phyloP scores from a whole-genome alignment of 2,329 filamentous ascomycete species.

The Nigrospora oryzae region DNA sequence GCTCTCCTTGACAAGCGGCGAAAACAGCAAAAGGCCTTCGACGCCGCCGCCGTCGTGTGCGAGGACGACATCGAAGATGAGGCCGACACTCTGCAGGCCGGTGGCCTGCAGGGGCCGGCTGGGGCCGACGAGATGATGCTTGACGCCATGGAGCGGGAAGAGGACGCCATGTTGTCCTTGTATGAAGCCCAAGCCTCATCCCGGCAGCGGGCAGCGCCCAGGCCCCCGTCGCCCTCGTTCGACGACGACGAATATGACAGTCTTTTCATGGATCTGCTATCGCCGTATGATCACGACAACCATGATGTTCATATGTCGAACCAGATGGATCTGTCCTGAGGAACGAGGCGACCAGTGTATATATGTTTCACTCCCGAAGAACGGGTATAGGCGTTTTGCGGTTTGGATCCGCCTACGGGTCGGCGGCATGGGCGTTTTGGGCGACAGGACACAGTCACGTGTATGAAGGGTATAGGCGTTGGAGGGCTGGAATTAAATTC shows the following conservation, averaged over 20 bases:
- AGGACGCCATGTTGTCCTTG: conserved; percentile 47
- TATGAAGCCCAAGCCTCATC: conserved; percentile 23
- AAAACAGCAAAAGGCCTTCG: conserved; percentile 27
- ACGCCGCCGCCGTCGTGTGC: conserved; percentile 30
- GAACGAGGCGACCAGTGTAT: neutral
- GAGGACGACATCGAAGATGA: conserved; percentile 46
- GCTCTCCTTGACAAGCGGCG: conserved; percentile 26
- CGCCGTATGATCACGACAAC: conserved; percentile 25
- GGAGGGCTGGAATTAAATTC: too few species aligned
- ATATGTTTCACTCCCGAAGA: too few species aligned
- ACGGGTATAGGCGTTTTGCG: too few species aligned
- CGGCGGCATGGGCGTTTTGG: too few species aligned
- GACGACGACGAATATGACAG: conserved; percentile 56
- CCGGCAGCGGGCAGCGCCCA: conserved; percentile 10
- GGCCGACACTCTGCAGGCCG: conserved; percentile 20
- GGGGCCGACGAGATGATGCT: conserved; percentile 40
- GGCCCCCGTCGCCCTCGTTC: conserved; percentile 27
- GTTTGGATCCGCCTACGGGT: too few species aligned
- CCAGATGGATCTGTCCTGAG: conserved; percentile 40
- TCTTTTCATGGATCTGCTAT: conserved; percentile 57
- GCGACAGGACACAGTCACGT: too few species aligned
- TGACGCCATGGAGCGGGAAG: conserved; percentile 44
- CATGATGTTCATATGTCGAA: neutral
- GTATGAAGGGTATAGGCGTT: too few species aligned
- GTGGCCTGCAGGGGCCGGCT: too few species aligned